These are phyloP conservation scores for Papiliotrema laurentii DNA, from an alignment of 1,284 basidiomycete genomes.

Conservation along the genomic window DNA sequence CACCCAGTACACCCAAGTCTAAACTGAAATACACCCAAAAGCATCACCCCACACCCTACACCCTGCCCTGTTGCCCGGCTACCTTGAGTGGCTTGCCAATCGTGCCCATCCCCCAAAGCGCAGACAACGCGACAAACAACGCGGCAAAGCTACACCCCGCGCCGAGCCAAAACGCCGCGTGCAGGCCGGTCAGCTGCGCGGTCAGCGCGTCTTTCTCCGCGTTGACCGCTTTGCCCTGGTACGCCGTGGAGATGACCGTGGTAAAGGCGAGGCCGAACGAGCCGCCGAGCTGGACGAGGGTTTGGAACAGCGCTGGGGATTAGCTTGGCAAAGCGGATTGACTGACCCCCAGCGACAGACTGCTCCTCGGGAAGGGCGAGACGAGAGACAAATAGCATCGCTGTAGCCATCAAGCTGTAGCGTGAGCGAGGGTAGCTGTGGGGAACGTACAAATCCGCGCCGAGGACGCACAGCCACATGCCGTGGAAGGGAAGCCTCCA, in stretches of 20 bases:
- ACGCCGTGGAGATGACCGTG: conserved; percentile 59
- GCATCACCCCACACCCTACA: too few species aligned
- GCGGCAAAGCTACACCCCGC: conserved; percentile 32
- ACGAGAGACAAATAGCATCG: conserved; percentile 70
- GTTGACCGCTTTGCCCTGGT: conserved; percentile 16
- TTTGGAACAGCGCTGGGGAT: conserved; percentile 55
- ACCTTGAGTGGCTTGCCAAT: conserved; percentile 19
- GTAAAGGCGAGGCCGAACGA: conserved; percentile 69
- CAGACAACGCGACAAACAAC: conserved; percentile 26
- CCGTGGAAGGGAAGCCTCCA: conserved; percentile 80
- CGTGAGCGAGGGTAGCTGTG: neutral
- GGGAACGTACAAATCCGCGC: conserved; percentile 61
- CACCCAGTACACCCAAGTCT: too few species aligned
- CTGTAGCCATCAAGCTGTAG: conserved; percentile 60
- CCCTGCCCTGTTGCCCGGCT: too few species aligned
- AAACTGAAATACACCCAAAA: too few species aligned
- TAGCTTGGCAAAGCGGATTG: neutral
- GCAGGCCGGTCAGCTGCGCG: conserved; percentile 28
- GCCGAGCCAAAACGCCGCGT: conserved; percentile 42
- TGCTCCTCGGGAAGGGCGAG: conserved; percentile 70
- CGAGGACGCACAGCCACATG: conserved; percentile 65
- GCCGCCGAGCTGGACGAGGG: conserved; percentile 59
- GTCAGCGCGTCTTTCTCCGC: conserved; percentile 11
- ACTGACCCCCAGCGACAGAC: conserved; percentile 68
- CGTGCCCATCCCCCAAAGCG: conserved; percentile 34